Conservation (phyloP, 495 filamentous ascomycete genomes). For the Podospora comata region DNA sequence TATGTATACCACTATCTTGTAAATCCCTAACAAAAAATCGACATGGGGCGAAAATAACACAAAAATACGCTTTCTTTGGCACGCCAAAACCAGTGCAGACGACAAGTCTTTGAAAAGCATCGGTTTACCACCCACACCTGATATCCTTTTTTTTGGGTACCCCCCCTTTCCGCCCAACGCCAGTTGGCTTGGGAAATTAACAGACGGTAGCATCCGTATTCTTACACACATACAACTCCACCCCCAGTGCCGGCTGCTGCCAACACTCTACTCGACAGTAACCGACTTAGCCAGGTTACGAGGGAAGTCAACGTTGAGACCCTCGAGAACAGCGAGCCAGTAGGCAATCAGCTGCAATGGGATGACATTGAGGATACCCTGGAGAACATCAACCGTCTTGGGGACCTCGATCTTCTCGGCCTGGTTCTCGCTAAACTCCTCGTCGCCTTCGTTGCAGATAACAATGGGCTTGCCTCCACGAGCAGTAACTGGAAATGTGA, state of each 20-base stretch:
- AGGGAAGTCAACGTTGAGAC: conserved; percentile 95
- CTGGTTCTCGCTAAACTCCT: conserved; percentile 80
- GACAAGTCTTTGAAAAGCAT: not conserved
- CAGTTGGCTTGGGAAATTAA: not conserved
- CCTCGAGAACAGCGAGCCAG: conserved; percentile 95
- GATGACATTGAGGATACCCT: conserved; percentile 96
- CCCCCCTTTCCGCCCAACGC: not conserved
- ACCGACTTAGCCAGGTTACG: conserved; percentile 98
- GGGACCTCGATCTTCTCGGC: conserved; percentile 98
- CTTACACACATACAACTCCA: not conserved
- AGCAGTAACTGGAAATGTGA: conserved; percentile 66
- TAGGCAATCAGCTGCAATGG: conserved; percentile 96
- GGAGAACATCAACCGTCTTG: conserved; percentile 89
- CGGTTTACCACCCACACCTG: not conserved
- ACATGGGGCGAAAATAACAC: not conserved
- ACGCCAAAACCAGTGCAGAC: conserved; percentile 8
- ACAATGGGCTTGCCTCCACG: conserved; percentile 93
- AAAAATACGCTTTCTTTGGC: conserved; percentile 3
- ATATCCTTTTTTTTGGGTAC: not conserved
- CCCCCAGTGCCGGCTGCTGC: not conserved
- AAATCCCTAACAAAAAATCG: not conserved
- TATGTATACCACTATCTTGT: not conserved
- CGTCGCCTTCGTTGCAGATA: conserved; percentile 89
- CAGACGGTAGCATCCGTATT: not conserved
- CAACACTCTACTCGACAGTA: conserved; percentile 75